These are phyloP conservation scores for Colletotrichum sidae DNA, from an alignment of 2,329 filamentous ascomycete species.

Conservation along the genomic window DNA sequence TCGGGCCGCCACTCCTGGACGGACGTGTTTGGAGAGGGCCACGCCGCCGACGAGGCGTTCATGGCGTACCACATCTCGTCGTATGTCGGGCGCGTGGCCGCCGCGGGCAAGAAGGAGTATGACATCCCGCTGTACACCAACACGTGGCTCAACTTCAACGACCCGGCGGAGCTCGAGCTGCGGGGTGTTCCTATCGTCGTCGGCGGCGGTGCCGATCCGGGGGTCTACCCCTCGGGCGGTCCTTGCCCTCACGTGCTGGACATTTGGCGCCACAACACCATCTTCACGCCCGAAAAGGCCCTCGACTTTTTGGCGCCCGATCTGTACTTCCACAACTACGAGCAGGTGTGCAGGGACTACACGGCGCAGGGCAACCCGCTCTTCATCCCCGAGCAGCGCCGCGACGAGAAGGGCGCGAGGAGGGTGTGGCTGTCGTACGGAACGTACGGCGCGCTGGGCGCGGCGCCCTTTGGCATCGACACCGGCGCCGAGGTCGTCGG, in stretches of 20 bases:
- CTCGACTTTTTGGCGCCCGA: constrained; percentile 61
- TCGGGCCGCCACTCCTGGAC: constrained; percentile 46
- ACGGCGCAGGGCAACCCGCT: constrained; percentile 56
- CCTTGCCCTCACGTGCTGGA: constrained; percentile 49
- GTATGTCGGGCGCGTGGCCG: constrained; percentile 49
- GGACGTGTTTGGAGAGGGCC: constrained; percentile 46
- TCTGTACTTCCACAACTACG: constrained; percentile 61
- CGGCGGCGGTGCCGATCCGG: constrained; percentile 48
- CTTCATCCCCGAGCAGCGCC: constrained; percentile 64
- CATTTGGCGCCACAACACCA: constrained; percentile 53
- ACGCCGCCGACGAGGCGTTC: constrained; percentile 48
- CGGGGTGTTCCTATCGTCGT: constrained; percentile 48
- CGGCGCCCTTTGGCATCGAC: constrained; percentile 54
- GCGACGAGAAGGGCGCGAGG: constrained; percentile 58
- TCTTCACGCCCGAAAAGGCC: constrained; percentile 39
- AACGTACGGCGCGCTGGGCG: constrained; percentile 52
- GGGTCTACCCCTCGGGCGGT: constrained; percentile 52
- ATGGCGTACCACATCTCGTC: constrained; percentile 51
- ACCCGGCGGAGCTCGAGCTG: constrained; percentile 45
- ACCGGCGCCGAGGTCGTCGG: constrained; percentile 46
- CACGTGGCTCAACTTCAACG: constrained; percentile 51
- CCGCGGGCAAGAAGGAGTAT: constrained; percentile 48
- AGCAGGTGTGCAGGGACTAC: constrained; percentile 56
- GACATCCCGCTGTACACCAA: constrained; percentile 50
- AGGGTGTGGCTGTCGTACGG: constrained; percentile 56